phyloP scores from a whole-genome alignment of 495 filamentous ascomycete genomes.

The Astrocystis sublimbata region DNA sequence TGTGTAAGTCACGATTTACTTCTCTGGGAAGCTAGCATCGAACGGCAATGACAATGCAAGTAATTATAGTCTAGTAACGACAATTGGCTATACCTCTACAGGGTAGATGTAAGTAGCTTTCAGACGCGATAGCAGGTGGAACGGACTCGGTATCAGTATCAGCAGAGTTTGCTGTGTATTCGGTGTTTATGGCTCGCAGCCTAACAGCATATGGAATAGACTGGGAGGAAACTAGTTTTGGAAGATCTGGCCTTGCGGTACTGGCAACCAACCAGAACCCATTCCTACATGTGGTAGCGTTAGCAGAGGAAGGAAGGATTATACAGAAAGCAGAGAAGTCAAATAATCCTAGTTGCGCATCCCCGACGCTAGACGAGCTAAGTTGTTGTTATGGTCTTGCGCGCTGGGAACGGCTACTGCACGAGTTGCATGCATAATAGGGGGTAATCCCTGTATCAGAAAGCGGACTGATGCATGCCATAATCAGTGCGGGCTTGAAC shows the following conservation, averaged over 20 bases:
- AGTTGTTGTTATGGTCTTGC: conserved; percentile 11
- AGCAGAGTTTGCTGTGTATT: background rate
- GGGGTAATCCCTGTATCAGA: conserved; percentile 6
- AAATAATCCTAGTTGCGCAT: conserved; percentile 8
- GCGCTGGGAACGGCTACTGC: conserved; percentile 14
- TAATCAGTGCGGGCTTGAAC: conserved; percentile 7
- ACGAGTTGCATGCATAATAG: conserved; percentile 10
- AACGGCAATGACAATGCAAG: background rate
- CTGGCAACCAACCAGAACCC: background rate
- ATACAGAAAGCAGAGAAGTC: background rate
- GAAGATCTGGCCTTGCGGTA: background rate
- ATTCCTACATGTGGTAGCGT: background rate
- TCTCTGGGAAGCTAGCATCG: background rate
- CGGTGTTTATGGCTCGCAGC: background rate
- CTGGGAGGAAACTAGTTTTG: background rate
- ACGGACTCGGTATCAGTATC: background rate
- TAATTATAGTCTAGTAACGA: background rate
- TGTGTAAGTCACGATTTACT: background rate
- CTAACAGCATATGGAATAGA: background rate
- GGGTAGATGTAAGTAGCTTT: background rate
- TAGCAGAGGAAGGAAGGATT: background rate
- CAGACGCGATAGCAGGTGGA: background rate
- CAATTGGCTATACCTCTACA: too few relatives aligned
- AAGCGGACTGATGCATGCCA: conserved; percentile 10
- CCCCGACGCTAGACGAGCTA: conserved; percentile 6